Percentiles rank a stretch among this genome's conserved stretches.
phyloP scores from a whole-genome alignment of 2,329 filamentous ascomycete species.

The Monosporascus sp. region DNA sequence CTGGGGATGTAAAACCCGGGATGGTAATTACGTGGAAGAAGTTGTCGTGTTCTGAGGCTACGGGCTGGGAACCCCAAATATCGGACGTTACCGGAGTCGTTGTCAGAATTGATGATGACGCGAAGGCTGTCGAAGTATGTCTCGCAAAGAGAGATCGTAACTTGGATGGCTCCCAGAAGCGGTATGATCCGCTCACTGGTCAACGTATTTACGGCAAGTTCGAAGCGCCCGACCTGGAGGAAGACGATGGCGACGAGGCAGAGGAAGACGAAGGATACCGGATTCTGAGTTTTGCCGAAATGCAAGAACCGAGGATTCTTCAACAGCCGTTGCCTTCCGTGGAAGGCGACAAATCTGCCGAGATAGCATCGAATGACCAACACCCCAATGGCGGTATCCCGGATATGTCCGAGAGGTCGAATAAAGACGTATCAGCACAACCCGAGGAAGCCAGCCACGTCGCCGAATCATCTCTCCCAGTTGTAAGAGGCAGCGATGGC shows the following conservation, averaged over 20 bases:
- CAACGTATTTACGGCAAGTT: slow-evolving; percentile 72
- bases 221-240: slow-evolving; percentile 62
- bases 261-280: slow-evolving; percentile 55
- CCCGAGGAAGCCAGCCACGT: background rate
- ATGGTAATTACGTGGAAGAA: slow-evolving; percentile 68
- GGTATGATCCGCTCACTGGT: slow-evolving; percentile 62
- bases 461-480: background rate
- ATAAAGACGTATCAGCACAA: background rate
- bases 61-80: slow-evolving; percentile 62
- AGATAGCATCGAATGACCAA: background rate
- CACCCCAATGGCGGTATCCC: background rate
- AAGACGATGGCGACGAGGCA: slow-evolving; percentile 50
- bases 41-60: slow-evolving; percentile 54
- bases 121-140: slow-evolving; percentile 48
- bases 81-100: slow-evolving; percentile 62
- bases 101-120: slow-evolving; percentile 48
- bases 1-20: slow-evolving; percentile 45
- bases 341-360: background rate
- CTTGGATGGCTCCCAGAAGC: slow-evolving; percentile 49
- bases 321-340: slow-evolving; percentile 31
- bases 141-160: slow-evolving; percentile 66
- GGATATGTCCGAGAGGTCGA: background rate
- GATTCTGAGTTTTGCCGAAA: slow-evolving; percentile 53
- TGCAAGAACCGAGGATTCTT: slow-evolving; percentile 65
- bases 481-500: background rate